Evolutionary conservation across 164 flowering plant species (phyloP).

Genomic region (Vitis vinifera): DNA sequence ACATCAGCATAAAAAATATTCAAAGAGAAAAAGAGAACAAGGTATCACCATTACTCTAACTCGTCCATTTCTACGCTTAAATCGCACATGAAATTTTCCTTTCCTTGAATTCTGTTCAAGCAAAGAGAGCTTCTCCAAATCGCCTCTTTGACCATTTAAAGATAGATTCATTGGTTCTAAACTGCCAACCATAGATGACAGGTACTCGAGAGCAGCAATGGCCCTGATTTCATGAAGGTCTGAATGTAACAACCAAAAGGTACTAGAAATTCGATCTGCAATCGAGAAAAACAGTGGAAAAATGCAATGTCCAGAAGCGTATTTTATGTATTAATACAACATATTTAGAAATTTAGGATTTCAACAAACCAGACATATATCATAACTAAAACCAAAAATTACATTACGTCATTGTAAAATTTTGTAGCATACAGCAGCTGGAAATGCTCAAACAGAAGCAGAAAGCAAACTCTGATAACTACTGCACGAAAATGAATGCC

Average conservation of each 20-base stretch:
- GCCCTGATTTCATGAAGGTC: conserved; percentile 68
- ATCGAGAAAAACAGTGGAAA: conserved; percentile 12
- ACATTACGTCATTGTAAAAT: neutral
- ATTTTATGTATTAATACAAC: neutral
- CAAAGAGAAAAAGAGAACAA: conserved; percentile 11
- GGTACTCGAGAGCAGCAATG: conserved; percentile 65
- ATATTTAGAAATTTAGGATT: no score
- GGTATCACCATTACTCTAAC: conserved; percentile 62
- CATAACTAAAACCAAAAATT: no score
- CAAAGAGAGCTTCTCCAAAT: conserved; percentile 30
- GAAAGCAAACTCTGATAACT: no score
- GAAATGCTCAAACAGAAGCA: neutral
- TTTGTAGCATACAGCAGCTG: neutral
- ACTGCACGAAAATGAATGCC: neutral
- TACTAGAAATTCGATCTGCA: conserved; percentile 73
- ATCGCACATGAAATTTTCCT: conserved; percentile 64
- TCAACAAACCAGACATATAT: no score
- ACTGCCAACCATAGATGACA: conserved; percentile 74
- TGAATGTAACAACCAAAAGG: conserved; percentile 73
- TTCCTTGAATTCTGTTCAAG: conserved; percentile 43
- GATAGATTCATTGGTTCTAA: conserved; percentile 49
- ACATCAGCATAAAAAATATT: neutral
- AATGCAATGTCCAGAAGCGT: neutral
- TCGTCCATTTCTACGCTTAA: conserved; percentile 91
- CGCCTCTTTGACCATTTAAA: conserved; percentile 30